phyloP scores from a whole-genome alignment of 2,329 filamentous ascomycete genomes.

The Arthrinium puccinioides region DNA sequence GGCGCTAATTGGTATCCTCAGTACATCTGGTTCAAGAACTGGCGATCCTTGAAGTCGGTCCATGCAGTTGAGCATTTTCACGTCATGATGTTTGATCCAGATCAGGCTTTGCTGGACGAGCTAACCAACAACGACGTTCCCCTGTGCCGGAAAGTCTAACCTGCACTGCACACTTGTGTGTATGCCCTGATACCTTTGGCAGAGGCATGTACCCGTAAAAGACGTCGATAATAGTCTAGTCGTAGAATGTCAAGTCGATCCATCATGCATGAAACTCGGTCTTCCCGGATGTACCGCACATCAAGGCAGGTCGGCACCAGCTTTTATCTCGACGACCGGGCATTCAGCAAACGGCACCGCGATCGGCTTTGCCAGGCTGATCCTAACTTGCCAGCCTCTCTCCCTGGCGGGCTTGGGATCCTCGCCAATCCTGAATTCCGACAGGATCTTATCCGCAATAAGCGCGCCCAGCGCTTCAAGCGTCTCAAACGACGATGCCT shows the following conservation, averaged over 20 bases:
- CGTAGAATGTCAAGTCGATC: too few relatives aligned
- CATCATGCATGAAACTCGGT: too few relatives aligned
- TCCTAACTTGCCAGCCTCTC: slow-evolving; percentile 44
- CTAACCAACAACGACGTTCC: slow-evolving; percentile 72
- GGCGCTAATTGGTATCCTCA: slow-evolving; percentile 9
- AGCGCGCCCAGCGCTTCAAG: slow-evolving; percentile 52
- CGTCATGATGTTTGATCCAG: slow-evolving; percentile 78
- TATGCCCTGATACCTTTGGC: too few relatives aligned
- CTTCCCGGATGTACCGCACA: too few relatives aligned
- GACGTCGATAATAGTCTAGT: too few relatives aligned
- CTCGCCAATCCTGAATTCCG: slow-evolving; percentile 27
- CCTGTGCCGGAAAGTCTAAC: slow-evolving; percentile 39
- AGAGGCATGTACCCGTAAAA: too few relatives aligned
- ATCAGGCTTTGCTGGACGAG: slow-evolving; percentile 58
- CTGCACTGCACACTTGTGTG: too few relatives aligned
- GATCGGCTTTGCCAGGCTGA: slow-evolving; percentile 64
- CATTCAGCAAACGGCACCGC: slow-evolving; percentile 68
- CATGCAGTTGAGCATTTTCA: slow-evolving; percentile 90
- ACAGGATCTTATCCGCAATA: slow-evolving; percentile 37
- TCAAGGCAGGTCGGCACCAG: slow-evolving; percentile 14
- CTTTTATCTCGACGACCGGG: slow-evolving; percentile 55
- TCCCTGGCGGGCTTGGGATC: slow-evolving; percentile 27
- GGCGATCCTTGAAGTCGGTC: slow-evolving; percentile 76
- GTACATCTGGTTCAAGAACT: slow-evolving; percentile 81
- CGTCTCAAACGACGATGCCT: slow-evolving; percentile 52